Conservation (phyloP, 495 filamentous ascomycete species). For the Clohesyomyces aquaticus region DNA sequence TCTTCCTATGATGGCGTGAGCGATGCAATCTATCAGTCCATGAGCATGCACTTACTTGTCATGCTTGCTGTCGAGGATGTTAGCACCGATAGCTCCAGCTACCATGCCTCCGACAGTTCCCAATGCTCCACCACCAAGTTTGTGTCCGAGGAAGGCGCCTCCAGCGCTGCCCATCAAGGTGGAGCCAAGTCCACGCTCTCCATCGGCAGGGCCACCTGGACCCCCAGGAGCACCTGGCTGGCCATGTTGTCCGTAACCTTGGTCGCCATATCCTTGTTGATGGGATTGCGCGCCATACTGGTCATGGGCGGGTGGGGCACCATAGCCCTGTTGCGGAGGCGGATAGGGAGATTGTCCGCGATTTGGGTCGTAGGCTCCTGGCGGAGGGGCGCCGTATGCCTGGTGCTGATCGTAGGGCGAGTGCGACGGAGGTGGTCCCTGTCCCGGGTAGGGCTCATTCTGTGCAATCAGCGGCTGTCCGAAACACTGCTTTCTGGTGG, state of each 20-base stretch:
- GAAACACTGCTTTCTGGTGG: not conserved
- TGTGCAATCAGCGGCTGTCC: not conserved
- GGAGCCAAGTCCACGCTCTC: conserved; percentile 58
- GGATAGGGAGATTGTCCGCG: conserved; percentile 39
- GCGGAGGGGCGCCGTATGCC: conserved; percentile 26
- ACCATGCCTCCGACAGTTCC: conserved; percentile 56
- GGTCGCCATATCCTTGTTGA: conserved; percentile 33
- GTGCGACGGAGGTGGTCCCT: conserved; percentile 16
- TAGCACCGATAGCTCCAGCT: conserved; percentile 62
- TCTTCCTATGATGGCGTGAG: conserved; percentile 29
- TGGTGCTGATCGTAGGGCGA: conserved; percentile 31
- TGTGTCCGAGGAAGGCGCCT: conserved; percentile 57
- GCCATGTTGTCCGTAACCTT: conserved; percentile 32
- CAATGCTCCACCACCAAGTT: conserved; percentile 54
- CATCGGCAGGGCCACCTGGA: conserved; percentile 48
- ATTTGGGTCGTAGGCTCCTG: conserved; percentile 33
- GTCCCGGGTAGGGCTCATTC: conserved; percentile 12
- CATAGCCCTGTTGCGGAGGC: conserved; percentile 38
- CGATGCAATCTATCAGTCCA: too few species aligned
- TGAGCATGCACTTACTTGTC: conserved; percentile 49
- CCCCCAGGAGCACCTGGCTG: conserved; percentile 31
- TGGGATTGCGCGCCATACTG: conserved; percentile 27
- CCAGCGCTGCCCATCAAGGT: conserved; percentile 59
- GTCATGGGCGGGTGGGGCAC: conserved; percentile 26
- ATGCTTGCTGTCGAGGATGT: conserved; percentile 51